Evolutionary conservation across 345 rosid species (phyloP).

Genomic region (Moringa oleifera): DNA sequence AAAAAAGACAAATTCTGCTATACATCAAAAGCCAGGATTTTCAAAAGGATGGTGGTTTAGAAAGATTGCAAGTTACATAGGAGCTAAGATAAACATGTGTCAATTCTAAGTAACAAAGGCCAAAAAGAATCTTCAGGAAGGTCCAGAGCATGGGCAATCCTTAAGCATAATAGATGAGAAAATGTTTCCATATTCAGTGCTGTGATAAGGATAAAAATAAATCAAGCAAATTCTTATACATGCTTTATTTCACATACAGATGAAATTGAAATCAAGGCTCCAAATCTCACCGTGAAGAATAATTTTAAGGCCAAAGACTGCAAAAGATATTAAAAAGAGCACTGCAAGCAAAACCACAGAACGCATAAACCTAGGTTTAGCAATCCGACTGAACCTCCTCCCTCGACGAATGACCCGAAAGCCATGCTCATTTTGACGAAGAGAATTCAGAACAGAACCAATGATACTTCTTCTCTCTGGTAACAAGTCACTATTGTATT

Average conservation of each 20-base stretch:
- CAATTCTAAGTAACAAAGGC: background rate
- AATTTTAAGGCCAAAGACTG: conserved; percentile 45
- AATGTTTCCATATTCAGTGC: no score
- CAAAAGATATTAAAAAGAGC: conserved; percentile 41
- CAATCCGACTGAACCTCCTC: conserved; percentile 46
- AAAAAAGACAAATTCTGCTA: background rate
- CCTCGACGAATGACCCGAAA: conserved; percentile 45
- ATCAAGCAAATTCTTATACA: background rate
- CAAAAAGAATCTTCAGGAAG: background rate
- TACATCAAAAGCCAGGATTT: no score
- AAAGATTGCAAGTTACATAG: background rate
- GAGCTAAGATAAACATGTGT: background rate
- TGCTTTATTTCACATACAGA: background rate
- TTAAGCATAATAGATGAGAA: no score
- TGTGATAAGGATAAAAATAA: no score
- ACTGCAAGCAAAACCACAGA: conserved; percentile 39
- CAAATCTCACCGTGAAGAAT: conserved; percentile 52
- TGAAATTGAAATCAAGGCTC: background rate
- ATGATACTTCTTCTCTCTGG: conserved; percentile 41
- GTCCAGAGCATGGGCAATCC: background rate
- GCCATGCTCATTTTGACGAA: conserved; percentile 28
- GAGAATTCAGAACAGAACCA: conserved; percentile 24
- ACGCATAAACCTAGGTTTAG: conserved; percentile 37
- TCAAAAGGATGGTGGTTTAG: no score
- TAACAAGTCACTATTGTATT: conserved; percentile 24